These are phyloP conservation scores for Oropetium thomaeum DNA, from an alignment of 176 grass and related monocot species.

Conservation along the genomic window DNA sequence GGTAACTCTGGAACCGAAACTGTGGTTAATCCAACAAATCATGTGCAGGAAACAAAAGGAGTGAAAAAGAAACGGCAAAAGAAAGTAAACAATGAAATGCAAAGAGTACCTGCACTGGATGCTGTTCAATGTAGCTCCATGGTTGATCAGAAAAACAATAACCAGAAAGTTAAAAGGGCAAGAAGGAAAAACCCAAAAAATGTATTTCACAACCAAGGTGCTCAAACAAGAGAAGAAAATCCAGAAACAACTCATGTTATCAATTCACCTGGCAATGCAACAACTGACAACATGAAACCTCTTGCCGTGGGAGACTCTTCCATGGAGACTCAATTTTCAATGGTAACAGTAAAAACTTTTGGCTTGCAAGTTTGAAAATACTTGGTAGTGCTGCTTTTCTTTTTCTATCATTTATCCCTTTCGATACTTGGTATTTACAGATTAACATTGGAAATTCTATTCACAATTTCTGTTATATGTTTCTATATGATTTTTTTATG, in stretches of 20 bases:
- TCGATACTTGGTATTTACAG: background rate
- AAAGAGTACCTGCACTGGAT: slow-evolving; percentile 4
- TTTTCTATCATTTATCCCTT: background rate
- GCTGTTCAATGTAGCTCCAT: slow-evolving; percentile 5
- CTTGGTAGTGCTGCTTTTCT: background rate
- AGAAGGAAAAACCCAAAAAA: slow-evolving; percentile 18
- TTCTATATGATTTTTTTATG: background rate
- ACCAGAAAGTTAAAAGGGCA: slow-evolving; percentile 9
- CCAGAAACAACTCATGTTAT: background rate
- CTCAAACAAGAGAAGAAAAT: slow-evolving; percentile 29
- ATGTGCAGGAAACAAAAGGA: slow-evolving; percentile 13
- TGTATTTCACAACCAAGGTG: background rate
- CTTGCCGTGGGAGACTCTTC: slow-evolving; percentile 11
- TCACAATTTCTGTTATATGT: background rate
- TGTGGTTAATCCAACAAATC: slow-evolving; percentile 23
- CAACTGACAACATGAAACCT: slow-evolving; percentile 17
- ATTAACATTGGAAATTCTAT: background rate
- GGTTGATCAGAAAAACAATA: slow-evolving; percentile 12
- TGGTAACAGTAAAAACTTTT: slow-evolving; percentile 17
- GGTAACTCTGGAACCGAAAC: slow-evolving; percentile 6
- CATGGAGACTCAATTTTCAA: background rate
- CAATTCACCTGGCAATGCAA: slow-evolving; percentile 7
- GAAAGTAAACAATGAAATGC: slow-evolving; percentile 5
- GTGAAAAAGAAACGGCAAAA: slow-evolving; percentile 17
- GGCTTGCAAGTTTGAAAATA: no score